Base-by-base conservation (phyloP, 2,329 filamentous ascomycete genomes). In the Aspergillus fischeri region DNA sequence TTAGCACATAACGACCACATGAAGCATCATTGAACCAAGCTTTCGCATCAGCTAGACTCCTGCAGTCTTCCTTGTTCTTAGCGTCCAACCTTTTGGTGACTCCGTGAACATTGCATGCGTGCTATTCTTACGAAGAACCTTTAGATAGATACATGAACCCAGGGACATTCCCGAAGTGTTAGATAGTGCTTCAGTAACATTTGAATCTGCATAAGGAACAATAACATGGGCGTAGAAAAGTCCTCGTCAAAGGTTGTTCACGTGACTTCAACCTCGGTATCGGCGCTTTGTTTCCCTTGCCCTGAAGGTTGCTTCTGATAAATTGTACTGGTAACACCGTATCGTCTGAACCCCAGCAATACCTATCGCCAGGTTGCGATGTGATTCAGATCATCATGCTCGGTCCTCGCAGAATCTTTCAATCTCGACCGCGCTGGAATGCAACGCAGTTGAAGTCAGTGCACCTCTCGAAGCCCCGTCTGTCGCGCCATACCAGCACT, bases 311-410 rank as follows among this genome's bases (percentile, higher is more conserved):
- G n/a, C 6, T 45, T 21, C 10, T 14, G 20, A 44, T 24, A 14
- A 28, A 48, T 27, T 14, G 27, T 27, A 41, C 41, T 58, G 50
- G 44, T 17, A 35, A 17, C 14, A 14, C 32, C 32, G 14, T 7
- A 38, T 38, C 14, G 32, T 38, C 14, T 17, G 32, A 38, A 38
- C 14, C 29, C 14, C 32, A 38, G 32, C 52, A 20, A 38, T 55
- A 44, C 29, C 28, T 25, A 49, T 24, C 49, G 41, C 47, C 9
- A 25, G 14, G 48, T 47, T 62, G 57, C 47, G 27, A 65, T 68
- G 65, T 67, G 60, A 70, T 38, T 38, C 32, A 14, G 32, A 17
- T 49, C 62, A 64, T 44, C 45, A 73, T 73, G 71, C 57, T 62
- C 49, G 52, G 63, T 54, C 58, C 65, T 49, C 65, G 65, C 50